Base-by-base conservation (phyloP, 148 eudicot genomes). In the Gaultheria prostrata region DNA sequence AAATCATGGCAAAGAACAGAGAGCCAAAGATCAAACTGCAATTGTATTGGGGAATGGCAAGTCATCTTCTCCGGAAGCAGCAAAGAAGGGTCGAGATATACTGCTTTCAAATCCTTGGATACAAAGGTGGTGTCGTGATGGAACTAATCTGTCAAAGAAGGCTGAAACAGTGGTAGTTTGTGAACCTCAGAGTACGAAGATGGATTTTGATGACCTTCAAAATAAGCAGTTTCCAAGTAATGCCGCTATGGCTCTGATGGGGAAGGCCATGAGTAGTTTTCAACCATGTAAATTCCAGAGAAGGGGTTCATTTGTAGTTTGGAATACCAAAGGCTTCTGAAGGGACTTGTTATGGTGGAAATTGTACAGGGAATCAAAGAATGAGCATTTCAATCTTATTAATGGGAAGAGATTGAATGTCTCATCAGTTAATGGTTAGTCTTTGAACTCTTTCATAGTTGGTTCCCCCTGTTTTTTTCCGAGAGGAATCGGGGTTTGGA, bases 231-330 rank as follows among this genome's bases (percentile, higher is more conserved):
- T 93, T 77, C 98, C 98, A 0, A 94, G 98, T 82, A 88, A 93
- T 90, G 98, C 89, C 78, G 97, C 98, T 30, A 92, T 92, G 89
- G 98, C 95, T 4, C 73, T 92, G 57, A 91, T 92, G 98, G 98
- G 96, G 54, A 95, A 92, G 89, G 91, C 96, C 46, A 88, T 93
- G 88, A 89, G 70, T 53, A 95, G 96, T 50, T 87, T 91, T 77
- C 89, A 75, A 35, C 83, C 93, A 24, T 92, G 95, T 80, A 90
- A 94, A 72, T 82, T 90, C 71, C 87, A 81, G 21, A 91, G 87
- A 57, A 90, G 84, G 84, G 99, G 98, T 63, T 85, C 98, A 14
- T 84, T 91, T 75, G 87, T 92, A n/a, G 88, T 93, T 81, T 97
- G 98, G 98, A 91, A 90, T 84, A 88, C 92, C 49, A 83, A 89